phyloP scores from a whole-genome alignment of 2,329 filamentous ascomycete genomes.

The Parastagonospora nodorum region DNA sequence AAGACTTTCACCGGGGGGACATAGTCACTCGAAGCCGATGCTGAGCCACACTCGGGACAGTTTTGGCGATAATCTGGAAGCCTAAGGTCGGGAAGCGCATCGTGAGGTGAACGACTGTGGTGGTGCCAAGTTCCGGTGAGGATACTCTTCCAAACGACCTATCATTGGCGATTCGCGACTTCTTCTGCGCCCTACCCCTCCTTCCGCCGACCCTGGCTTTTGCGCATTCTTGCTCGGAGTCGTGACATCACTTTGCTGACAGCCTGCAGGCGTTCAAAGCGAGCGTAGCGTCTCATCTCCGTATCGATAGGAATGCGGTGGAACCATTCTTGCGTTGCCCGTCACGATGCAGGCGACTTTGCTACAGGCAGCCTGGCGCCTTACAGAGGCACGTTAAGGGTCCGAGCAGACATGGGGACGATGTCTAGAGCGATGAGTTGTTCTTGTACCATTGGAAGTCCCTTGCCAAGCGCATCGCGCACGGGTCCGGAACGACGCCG shows the following conservation, averaged over 20 bases:
- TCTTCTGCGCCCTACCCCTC: conserved; percentile 1
- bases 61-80: background rate
- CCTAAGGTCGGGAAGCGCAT: background rate
- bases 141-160: background rate
- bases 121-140: conserved; percentile 24
- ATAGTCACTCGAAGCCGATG: background rate
- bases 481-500: conserved; percentile 13
- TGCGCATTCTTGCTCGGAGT: background rate
- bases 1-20: conserved; percentile 1
- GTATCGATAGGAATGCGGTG: background rate
- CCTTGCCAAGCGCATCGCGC: conserved; percentile 13
- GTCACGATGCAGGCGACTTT: conserved; percentile 1
- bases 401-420: conserved; percentile 6
- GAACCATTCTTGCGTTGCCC: conserved; percentile 3
- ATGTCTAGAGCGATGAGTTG: conserved; percentile 5
- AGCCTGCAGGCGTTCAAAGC: background rate
- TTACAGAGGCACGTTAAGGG: conserved; percentile 1
- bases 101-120: background rate
- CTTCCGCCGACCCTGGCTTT: background rate
- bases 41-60: background rate
- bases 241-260: background rate
- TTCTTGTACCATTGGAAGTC: conserved; percentile 1
- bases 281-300: background rate
- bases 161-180: background rate
- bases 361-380: background rate